These are phyloP conservation scores for Parathielavia hyrcaniae DNA, from an alignment of 495 filamentous ascomycete genomes.

Conservation along the genomic window DNA sequence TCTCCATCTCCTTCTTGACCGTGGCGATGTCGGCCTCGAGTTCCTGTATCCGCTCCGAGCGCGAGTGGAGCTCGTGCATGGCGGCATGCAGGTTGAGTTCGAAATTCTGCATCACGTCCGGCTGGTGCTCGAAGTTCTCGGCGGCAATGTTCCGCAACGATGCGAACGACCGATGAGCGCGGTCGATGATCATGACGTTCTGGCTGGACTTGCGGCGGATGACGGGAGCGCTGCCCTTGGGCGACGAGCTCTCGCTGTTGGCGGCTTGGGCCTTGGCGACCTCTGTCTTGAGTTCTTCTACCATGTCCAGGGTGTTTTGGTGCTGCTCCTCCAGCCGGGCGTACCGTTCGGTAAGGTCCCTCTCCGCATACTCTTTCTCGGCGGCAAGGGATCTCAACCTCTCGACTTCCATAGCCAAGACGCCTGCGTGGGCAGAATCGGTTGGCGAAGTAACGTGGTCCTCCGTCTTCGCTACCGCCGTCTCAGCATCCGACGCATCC, in stretches of 20 bases:
- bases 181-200: conserved; percentile 81
- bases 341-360: conserved; percentile 67
- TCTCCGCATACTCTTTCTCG: conserved; percentile 71
- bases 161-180: conserved; percentile 86
- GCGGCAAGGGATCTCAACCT: conserved; percentile 58
- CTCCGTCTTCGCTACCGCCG: conserved; percentile 35
- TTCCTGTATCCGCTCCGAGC: conserved; percentile 82
- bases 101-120: conserved; percentile 85
- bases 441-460: conserved; percentile 20
- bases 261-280: conserved; percentile 65
- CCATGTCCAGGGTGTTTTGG: conserved; percentile 69
- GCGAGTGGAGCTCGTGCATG: conserved; percentile 82
- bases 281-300: conserved; percentile 85
- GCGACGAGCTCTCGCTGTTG: conserved; percentile 52
- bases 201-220: conserved; percentile 93
- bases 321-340: conserved; percentile 74
- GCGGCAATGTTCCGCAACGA: conserved; percentile 79
- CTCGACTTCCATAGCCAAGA: conserved; percentile 59
- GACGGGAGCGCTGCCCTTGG: conserved; percentile 57
- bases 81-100: conserved; percentile 85
- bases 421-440: conserved; percentile 34
- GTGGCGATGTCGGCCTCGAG: conserved; percentile 78
- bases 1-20: conserved; percentile 92
- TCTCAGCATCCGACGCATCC: conserved; percentile 51
- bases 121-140: conserved; percentile 75